These are phyloP conservation scores for Colletotrichum liriopes DNA, from an alignment of 2,329 filamentous ascomycete species.

Conservation along the genomic window DNA sequence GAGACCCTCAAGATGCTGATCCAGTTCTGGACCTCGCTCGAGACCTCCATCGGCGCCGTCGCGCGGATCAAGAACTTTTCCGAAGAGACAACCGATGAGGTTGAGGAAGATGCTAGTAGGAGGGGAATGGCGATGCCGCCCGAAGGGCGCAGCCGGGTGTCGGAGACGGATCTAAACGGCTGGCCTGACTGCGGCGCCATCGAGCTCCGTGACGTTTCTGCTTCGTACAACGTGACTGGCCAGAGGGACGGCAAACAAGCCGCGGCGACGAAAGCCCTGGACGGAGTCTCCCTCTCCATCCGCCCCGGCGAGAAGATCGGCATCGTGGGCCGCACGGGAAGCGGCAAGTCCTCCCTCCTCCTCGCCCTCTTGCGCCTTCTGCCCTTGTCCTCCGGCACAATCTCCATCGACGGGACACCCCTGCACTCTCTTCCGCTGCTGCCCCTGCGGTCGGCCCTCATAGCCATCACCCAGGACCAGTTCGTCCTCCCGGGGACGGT, in stretches of 20 bases:
- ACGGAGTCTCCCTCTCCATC: slow-evolving; percentile 59
- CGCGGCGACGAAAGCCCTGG: slow-evolving; percentile 45
- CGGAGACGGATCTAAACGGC: slow-evolving; percentile 41
- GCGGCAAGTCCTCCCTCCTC: slow-evolving; percentile 47
- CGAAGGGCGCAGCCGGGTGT: not conserved
- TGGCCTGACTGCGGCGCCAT: slow-evolving; percentile 55
- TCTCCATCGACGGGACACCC: slow-evolving; percentile 54
- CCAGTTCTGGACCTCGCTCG: slow-evolving; percentile 52
- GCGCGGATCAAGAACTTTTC: slow-evolving; percentile 50
- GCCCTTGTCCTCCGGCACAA: slow-evolving; percentile 55
- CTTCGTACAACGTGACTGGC: slow-evolving; percentile 11
- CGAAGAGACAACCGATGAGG: slow-evolving; percentile 49
- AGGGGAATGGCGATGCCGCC: not conserved
- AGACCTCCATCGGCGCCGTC: slow-evolving; percentile 50
- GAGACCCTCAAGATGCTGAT: slow-evolving; percentile 53
- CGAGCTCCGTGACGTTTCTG: slow-evolving; percentile 49
- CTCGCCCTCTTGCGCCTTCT: slow-evolving; percentile 62
- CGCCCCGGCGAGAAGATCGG: slow-evolving; percentile 52
- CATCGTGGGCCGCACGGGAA: slow-evolving; percentile 55
- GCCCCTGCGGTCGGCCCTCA: slow-evolving; percentile 43
- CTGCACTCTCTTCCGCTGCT: slow-evolving; percentile 40
- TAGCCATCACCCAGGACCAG: slow-evolving; percentile 38
- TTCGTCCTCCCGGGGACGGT: slow-evolving; percentile 38
- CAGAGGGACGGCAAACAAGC: slow-evolving; percentile 45
- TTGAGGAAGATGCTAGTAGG: slow-evolving; percentile 39